Conservation (phyloP, 208 protist species). For the Trypanosoma mega region DNA sequence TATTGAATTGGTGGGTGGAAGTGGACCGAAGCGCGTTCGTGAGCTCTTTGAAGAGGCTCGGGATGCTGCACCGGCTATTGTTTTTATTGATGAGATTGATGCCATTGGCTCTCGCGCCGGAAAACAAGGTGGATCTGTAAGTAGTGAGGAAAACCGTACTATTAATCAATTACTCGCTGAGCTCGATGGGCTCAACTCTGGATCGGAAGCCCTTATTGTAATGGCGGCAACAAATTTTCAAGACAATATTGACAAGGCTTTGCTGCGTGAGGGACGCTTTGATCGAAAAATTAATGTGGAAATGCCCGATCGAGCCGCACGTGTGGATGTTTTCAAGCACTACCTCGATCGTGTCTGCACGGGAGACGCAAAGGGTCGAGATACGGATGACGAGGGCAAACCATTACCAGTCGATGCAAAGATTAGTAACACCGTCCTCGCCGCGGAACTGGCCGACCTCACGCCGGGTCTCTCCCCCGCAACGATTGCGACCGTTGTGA, state of each 20-base stretch:
- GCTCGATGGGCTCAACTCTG: constrained; percentile 93
- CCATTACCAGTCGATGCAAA: constrained; percentile 44
- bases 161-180: constrained; percentile 97
- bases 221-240: constrained; percentile 97
- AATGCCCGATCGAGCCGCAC: constrained; percentile 81
- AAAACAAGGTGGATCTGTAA: constrained; percentile 76
- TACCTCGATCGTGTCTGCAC: constrained; percentile 81
- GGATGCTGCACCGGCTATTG: constrained; percentile 92
- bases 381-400: constrained; percentile 56
- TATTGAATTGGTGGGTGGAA: constrained; percentile 96
- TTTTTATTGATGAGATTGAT: constrained; percentile 99
- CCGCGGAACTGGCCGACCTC: constrained; percentile 60
- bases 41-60: constrained; percentile 96
- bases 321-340: constrained; percentile 83
- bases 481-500: constrained; percentile 96
- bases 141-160: constrained; percentile 93
- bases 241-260: constrained; percentile 93
- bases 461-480: constrained; percentile 93
- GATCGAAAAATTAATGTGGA: constrained; percentile 87
- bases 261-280: constrained; percentile 88
- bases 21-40: constrained; percentile 93
- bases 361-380: constrained; percentile 68
- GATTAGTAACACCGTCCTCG: constrained; percentile 59
- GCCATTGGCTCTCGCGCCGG: constrained; percentile 91
- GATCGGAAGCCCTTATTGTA: constrained; percentile 92